phyloP scores from a whole-genome alignment of 805 yeast species.

The Monosporozyma yasuniensis region DNA sequence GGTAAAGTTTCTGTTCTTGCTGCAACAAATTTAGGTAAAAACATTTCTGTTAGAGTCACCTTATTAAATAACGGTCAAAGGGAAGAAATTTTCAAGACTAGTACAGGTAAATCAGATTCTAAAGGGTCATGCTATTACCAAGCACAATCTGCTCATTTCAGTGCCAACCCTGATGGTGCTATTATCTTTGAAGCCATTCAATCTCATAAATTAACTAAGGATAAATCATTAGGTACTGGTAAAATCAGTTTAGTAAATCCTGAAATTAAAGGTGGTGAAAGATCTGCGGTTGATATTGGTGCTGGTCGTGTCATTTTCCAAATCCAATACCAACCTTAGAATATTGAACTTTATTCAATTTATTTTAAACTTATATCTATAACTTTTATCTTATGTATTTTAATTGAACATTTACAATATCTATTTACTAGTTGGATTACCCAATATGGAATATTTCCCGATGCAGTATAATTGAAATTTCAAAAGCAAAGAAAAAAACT shows the following conservation, averaged over 20 bases:
- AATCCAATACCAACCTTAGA: constrained; percentile 16
- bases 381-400: background rate
- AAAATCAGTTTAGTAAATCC: constrained; percentile 43
- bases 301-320: constrained; percentile 26
- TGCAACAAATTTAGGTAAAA: constrained; percentile 36
- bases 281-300: constrained; percentile 24
- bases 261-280: constrained; percentile 25
- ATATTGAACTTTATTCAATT: background rate
- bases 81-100: constrained; percentile 59
- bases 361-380: background rate
- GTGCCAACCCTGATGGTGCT: constrained; percentile 52
- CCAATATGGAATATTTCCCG: background rate
- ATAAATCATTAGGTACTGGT: constrained; percentile 52
- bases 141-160: constrained; percentile 54
- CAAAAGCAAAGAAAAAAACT: background rate
- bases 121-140: constrained; percentile 45
- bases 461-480: background rate
- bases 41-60: constrained; percentile 45
- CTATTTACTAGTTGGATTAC: background rate
- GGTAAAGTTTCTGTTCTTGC: constrained; percentile 40
- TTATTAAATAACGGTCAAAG: constrained; percentile 37
- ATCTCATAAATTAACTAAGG: constrained; percentile 68
- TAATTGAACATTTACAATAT: background rate
- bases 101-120: constrained; percentile 40
- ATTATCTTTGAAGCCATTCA: constrained; percentile 53